Conservation (phyloP, 169 alveolate genomes). For the Plasmodium yoelii region DNA sequence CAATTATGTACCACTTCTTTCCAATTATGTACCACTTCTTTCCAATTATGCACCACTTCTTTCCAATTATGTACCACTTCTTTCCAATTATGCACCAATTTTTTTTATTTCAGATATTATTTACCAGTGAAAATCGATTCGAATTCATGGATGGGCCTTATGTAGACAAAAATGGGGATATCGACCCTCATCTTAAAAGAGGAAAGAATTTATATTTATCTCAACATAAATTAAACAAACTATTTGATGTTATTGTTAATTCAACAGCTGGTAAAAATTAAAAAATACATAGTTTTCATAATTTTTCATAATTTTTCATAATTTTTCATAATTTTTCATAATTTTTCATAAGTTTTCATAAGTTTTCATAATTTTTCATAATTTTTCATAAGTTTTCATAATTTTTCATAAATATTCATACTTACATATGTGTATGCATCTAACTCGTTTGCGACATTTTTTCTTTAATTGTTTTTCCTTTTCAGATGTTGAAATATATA, state of each 20-base stretch:
- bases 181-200: slow-evolving; percentile 47
- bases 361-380: no score
- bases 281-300: background rate
- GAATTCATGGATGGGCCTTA: slow-evolving; percentile 55
- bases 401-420: background rate
- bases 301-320: background rate
- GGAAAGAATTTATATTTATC: slow-evolving; percentile 63
- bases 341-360: no score
- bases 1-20: no score
- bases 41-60: no score
- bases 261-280: slow-evolving; percentile 56
- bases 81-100: no score
- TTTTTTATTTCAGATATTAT: no score
- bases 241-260: slow-evolving; percentile 43
- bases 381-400: no score
- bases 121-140: slow-evolving; percentile 52
- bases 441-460: background rate
- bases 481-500: slow-evolving; percentile 63
- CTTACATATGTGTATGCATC: background rate
- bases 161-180: slow-evolving; percentile 71
- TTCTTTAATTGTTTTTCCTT: background rate
- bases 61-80: no score
- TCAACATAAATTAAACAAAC: slow-evolving; percentile 22
- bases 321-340: no score
- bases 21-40: no score